A percentile compares a stretch with the other conserved stretches of the same genome.
Conservation (phyloP, 192 early-diverging fungal species). For the Phlyctochytrium arcticum region DNA sequence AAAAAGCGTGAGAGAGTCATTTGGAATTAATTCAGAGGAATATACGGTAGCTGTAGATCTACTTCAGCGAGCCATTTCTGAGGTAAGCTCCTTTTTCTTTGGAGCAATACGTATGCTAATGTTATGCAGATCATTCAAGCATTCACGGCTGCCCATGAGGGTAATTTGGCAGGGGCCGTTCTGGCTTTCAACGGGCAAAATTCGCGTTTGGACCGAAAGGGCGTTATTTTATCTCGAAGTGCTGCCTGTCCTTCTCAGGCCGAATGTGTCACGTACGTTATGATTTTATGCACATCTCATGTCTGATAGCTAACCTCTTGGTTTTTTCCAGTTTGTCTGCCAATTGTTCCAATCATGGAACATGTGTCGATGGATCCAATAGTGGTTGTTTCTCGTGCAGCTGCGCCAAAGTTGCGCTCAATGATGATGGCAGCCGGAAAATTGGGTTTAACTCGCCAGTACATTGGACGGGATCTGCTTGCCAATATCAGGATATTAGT, state of each 20-base stretch:
- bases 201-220: no score
- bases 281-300: no score
- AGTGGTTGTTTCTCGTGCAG: constrained; percentile 22
- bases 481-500: constrained; percentile 33
- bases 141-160: no score
- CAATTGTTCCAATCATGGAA: constrained; percentile 32
- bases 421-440: constrained; percentile 22
- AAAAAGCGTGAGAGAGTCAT: background rate
- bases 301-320: no score
- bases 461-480: constrained; percentile 26
- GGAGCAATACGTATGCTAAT: no score
- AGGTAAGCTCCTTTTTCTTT: no score
- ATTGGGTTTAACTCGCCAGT: constrained; percentile 25
- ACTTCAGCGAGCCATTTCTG: background rate
- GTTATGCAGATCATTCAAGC: no score
- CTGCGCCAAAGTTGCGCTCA: constrained; percentile 23
- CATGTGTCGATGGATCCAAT: constrained; percentile 6
- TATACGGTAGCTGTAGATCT: background rate
- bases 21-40: background rate
- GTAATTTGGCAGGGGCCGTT: no score
- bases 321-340: constrained; percentile 15
- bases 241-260: no score
- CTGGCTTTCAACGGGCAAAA: no score
- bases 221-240: no score
- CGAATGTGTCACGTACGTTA: no score